Evolutionary conservation across 495 filamentous ascomycete genomes (phyloP).

Genomic region (Trichocladium uniseriatum): DNA sequence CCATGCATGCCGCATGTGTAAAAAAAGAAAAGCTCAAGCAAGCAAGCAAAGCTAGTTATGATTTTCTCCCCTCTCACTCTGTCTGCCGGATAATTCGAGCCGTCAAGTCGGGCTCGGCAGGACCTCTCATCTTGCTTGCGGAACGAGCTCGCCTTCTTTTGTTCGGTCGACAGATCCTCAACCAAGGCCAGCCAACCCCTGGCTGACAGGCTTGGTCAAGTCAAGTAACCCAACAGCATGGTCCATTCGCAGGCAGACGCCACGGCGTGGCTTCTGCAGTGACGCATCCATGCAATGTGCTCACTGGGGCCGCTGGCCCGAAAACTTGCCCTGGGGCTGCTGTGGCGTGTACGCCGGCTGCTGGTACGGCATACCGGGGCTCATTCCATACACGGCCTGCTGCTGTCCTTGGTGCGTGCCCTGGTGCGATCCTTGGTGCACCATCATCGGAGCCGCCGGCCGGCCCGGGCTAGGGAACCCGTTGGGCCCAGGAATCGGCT

Average conservation of each 20-base stretch:
- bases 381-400: slow-evolving; percentile 54
- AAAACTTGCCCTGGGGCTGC: slow-evolving; percentile 60
- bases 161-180: no score
- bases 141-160: no score
- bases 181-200: no score
- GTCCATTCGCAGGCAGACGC: not conserved
- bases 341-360: slow-evolving; percentile 54
- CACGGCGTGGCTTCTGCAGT: not conserved
- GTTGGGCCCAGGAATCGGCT: slow-evolving; percentile 51
- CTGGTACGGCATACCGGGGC: slow-evolving; percentile 55
- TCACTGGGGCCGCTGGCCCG: slow-evolving; percentile 28
- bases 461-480: slow-evolving; percentile 79
- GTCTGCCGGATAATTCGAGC: no score
- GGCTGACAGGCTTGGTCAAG: no score
- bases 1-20: no score
- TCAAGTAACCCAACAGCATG: not conserved
- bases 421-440: slow-evolving; percentile 57
- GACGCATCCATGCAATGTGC: not conserved
- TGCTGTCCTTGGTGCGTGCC: slow-evolving; percentile 67
- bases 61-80: no score
- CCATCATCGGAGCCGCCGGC: slow-evolving; percentile 73
- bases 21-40: no score
- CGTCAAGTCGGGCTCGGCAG: no score
- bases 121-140: no score
- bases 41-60: no score